Evolutionary conservation across 106 monocot species (phyloP), one percentile per base, ranked within the genome.

Genomic region (Dendrobium officinale): DNA sequence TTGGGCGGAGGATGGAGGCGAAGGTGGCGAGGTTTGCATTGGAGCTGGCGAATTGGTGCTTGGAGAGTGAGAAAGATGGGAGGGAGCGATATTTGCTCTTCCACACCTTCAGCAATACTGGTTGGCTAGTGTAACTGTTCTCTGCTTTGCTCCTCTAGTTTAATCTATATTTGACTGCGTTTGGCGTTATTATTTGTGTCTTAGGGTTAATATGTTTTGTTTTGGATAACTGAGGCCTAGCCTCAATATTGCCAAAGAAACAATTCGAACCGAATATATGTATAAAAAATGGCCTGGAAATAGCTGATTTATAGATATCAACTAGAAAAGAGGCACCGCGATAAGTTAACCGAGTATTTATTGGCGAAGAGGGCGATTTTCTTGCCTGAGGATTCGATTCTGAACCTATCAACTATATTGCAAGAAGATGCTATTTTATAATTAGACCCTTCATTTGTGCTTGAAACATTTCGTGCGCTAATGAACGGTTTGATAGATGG

Each of bases 51-150:
- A 73, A 78, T 0, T 92, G 90, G 92, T 89, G 88, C 84, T 58
- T 67, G 67, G 86, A 86, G 72, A 80, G 44, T 55, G 92, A 91
- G 77, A 75, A 43, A 51, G 87, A 89, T 45, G 91, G 87, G 24
- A 83, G 77, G 67, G 87, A 90, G 85, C 82, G 88, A 33, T 18
- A 78, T 27, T 75, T 99, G 77, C 41, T 99, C 24, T 99, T 99
- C 78, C 98, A 99, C 72, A 95, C 95, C 3, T 99, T 99, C 87
- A 99, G 98, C 86, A 99, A 99, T 49, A 93, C 95, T 22, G 98
- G 98, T n/a, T 99, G 98, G 98, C 89, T 94, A 43, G 77, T 84
- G 98, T 98, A 91, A 55, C 55, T 78, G 24, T 77, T 40, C 31
- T 77, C 78, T 55, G 78, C 55, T 45, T 78, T 11, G 15, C 40